Base-by-base conservation (phyloP, 345 rosid species). In the Populus pruinosa region DNA sequence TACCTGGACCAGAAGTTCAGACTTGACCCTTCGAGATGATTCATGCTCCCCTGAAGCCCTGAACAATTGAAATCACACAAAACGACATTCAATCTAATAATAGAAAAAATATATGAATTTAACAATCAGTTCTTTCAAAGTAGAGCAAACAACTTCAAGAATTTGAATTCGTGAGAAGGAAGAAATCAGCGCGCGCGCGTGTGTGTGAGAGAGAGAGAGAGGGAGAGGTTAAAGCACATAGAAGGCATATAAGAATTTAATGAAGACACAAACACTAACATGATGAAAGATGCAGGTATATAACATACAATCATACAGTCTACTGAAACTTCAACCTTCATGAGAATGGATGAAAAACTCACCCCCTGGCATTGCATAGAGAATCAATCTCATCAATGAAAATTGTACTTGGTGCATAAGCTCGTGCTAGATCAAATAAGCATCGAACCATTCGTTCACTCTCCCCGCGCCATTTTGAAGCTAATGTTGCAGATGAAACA, bases 21-120 rank as follows among this genome's bases (percentile, higher is more conserved):
- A 96, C 83, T 96, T 96, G 73, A 96, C 99, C 87, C 99, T 90
- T 87, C 99, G 90, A 25, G 99, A 96, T 39, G 99, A 94, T 83
- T 96, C 99, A 80, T 94, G 98, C 86, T 96, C 98, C 75, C 98
- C 98, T 4, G 98, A 94, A 76, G 97, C 97, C 76, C 99, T 96
- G 78, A 49, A 85, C 20, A 76, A 72, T 41, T 62, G n/a, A 50
- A 76, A 76, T 31, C 39, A 69, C 56, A 10, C 36, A 14, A 18
- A 9, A 27, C 70, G 41, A 67, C 36, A 55, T 35, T 72, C 43
- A 63, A 67, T 47, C 18, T 43, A 62, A 72, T 43, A 44, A 67
- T 18, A 17, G 39, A 64, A 21, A 21, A 76, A 71, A 12, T 49
- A 64, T 12, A 27, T 12, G 6, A 63, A 29, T 31, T 63, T 4